Evolutionary conservation across 2,329 filamentous ascomycete genomes (phyloP), one percentile per base, ranked within the genome.

Genomic region (Fragosphaeria purpurea): DNA sequence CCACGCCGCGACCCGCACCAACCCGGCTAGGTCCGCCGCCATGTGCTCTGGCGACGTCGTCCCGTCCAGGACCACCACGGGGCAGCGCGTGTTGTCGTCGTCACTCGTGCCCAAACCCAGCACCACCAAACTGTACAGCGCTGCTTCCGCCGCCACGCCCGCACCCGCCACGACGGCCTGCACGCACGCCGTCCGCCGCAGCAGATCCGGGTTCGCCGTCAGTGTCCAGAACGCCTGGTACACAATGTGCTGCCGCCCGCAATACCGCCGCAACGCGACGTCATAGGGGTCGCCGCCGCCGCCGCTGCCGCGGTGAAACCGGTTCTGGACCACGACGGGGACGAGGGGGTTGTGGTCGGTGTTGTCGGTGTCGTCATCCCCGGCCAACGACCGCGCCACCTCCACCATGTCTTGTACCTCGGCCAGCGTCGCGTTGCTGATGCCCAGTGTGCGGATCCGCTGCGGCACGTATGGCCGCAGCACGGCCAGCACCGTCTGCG

Each of bases 311-410:
- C 60, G 83, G 43, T 56, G 77, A 65, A 93, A 88, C 2, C 85
- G 76, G 60, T 93, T 91, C 67, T 93, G 87, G 5, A 90, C 82
- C 2, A 89, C 75, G 1, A 75, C 70, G 0, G 78, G 79, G 22
- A 31, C 31, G 37, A 54, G 42, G 31, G n/a, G 8, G 40, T n/a
- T 31, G 31, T n/a, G 8, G 40, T n/a, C 33, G 30, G 34, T 6
- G 45, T 34, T 22, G 46, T 10, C 22, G 37, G 11, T 6, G 38
- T 31, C 9, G 50, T 12, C 10, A 41, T 30, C n/a, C 46, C n/a
- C 10, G 34, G 38, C 47, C 5, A 53, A 40, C 13, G 50, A 35
- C 4, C 30, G 40, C 11, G 50, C 53, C 1, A 47, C 48, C 1
- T 69, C 60, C 52, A 73, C 71, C 1, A 89, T 66, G 5, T 67